Base-by-base conservation (phyloP, 2,329 filamentous ascomycete genomes). In the Westerdykella aurantiaca region DNA sequence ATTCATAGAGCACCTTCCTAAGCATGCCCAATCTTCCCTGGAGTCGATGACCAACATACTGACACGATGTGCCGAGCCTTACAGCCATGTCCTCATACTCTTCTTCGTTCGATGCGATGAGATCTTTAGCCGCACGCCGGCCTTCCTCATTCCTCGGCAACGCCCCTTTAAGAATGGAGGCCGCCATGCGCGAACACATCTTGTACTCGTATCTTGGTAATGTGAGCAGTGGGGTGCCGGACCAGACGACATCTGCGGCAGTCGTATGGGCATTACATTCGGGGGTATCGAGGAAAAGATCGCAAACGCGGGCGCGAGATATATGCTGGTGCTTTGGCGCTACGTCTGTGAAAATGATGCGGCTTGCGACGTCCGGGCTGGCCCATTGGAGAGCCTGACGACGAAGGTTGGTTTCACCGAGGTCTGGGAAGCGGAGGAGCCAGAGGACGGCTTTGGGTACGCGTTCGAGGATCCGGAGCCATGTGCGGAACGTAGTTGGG, bases 221-320 rank as follows among this genome's bases (percentile, higher is more conserved):
- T 0, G 93, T 98, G 22, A 98, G 75, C 17, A 98, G 73, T 5
- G 93, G 93, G 0, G 93, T 97, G 55, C 90, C 94, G 41, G 87
- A 94, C 93, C 93, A 98, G 6, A 98, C 75, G 1, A 97, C 85
- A 60, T 98, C 93, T 11, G 93, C 94, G 2, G 93, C 93, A 1
- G 93, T 98, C 1, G 93, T 98, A 67, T 98, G 93, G 1, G 90
- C 93, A 61, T 98, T 98, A 70, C 93, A 98, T 68, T 98, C 93
- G 1, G 93, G 90, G 0, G 93, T 98, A 68, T 98, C 93, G 12
- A 98, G 79, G 63, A 98, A 97, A 6, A 98, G 74, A 69, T 98
- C 93, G 63, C 91, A 91, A 22, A 98, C 81, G 17, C 90, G 82
- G 5, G 93, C 93, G 29, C 93, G 83, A 6, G 88, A 85, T 53